Base-by-base conservation (phyloP, 2,329 filamentous ascomycete species). In the Penicillium brasilianum region DNA sequence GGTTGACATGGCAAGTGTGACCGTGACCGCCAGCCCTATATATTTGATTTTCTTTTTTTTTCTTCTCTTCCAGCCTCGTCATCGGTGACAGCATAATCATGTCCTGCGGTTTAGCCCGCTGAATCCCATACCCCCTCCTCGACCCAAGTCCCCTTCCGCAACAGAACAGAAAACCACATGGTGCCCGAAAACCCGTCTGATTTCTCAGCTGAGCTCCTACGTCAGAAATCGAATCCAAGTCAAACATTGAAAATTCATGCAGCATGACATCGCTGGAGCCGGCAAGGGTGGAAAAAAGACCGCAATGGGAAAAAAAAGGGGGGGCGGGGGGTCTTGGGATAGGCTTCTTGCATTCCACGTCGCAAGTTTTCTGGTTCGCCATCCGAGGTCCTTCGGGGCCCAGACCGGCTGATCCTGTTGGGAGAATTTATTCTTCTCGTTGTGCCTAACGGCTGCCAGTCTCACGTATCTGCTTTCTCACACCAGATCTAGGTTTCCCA, bases 51-150 rank as follows among this genome's bases (percentile, higher is more conserved):
- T 48, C 18, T n/a, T 18, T 28, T 32, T 51, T 55, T 41, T 34
- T 25, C 37, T 30, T 14, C 36, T 11, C 14, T 54, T 43, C 46
- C 55, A 56, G 36, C 56, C 62, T 63, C 67, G 67, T 69, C 66
- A 69, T 66, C 64, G 64, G 66, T 68, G 64, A 68, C 62, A 64
- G 64, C 64, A 68, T 68, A 51, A 43, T 58, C 53, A 60, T 63
- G 63, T 65, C 57, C 62, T 58, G 52, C 53, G 41, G 36, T 34
- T 28, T 30, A 43, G 37, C 37, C 41, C 18, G 25, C n/a, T 10
- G n/a, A 34, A 14, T 20, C 5, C 48, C 32, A 9, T 10, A 13
- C 30, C 18, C 49, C 18, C 30, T n/a, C 20, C 43, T 34, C n/a
- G 28, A n/a, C n/a, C 25, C 25, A 28, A 28, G 25, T 20, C 16